Evolutionary conservation across 768 basidiomycete species (phyloP).

Genomic region (Obba rivulosa): DNA sequence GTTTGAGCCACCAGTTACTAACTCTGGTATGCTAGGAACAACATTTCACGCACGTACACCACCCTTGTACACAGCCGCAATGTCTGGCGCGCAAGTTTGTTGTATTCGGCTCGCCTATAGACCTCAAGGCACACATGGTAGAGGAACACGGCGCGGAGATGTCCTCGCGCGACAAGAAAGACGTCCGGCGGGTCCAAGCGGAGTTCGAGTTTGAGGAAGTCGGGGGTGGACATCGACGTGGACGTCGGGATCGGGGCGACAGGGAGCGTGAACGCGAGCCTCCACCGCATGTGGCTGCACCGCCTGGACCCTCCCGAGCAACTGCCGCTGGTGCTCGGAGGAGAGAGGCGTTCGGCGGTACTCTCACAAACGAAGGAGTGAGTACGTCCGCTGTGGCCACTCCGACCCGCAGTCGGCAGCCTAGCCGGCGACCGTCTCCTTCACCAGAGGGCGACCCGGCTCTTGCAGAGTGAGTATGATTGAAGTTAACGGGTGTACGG

Average conservation of each 20-base stretch:
- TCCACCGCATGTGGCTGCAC: constrained; percentile 24
- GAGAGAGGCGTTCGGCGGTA: constrained; percentile 58
- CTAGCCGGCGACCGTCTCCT: constrained; percentile 26
- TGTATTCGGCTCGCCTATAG: constrained; percentile 83
- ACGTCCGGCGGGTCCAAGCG: constrained; percentile 61
- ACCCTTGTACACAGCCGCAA: constrained; percentile 64
- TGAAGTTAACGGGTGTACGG: neutral
- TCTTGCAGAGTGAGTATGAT: constrained; percentile 39
- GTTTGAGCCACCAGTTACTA: neutral
- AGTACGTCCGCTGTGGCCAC: constrained; percentile 8
- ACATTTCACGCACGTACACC: constrained; percentile 73
- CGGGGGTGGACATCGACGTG: constrained; percentile 36
- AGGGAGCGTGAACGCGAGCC: constrained; percentile 50
- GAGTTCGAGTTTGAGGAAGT: constrained; percentile 65
- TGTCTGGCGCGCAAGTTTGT: constrained; percentile 91
- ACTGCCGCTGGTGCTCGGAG: constrained; percentile 34
- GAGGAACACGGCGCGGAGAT: constrained; percentile 75
- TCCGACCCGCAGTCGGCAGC: constrained; percentile 23
- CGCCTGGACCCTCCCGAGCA: constrained; percentile 24
- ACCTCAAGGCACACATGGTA: constrained; percentile 89
- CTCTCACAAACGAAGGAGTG: constrained; percentile 40
- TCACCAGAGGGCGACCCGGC: constrained; percentile 49
- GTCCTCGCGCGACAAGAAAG: constrained; percentile 63
- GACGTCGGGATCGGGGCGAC: constrained; percentile 39
- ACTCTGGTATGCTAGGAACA: constrained; percentile 42